phyloP scores from a whole-genome alignment of 352 stramenopile genomes.

The Phytophthora boehmeriae region DNA sequence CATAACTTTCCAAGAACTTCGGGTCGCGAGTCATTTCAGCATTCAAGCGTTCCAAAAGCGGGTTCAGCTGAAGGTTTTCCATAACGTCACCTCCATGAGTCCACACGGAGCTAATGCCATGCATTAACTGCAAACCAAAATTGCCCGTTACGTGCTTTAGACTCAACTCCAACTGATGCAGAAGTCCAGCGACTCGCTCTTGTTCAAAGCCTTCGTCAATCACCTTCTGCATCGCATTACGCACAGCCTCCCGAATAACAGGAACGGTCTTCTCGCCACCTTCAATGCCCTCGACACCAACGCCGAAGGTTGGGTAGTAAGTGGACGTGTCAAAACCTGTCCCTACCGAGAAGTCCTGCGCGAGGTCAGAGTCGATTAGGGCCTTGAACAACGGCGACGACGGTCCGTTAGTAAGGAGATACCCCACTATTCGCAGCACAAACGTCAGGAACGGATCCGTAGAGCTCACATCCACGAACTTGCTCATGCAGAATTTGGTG shows the following conservation, averaged over 20 bases:
- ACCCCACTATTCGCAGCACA: constrained; percentile 78
- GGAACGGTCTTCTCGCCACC: constrained; percentile 51
- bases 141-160: constrained; percentile 86
- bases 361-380: constrained; percentile 77
- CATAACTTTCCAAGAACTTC: constrained; percentile 68
- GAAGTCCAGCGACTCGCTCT: constrained; percentile 68
- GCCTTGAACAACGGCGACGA: constrained; percentile 85
- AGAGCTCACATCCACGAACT: constrained; percentile 69
- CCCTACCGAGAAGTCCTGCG: constrained; percentile 77
- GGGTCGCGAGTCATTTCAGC: constrained; percentile 66
- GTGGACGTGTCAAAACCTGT: constrained; percentile 85
- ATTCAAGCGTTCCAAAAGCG: constrained; percentile 60
- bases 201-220: constrained; percentile 74
- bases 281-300: constrained; percentile 77
- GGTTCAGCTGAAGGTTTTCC: constrained; percentile 72
- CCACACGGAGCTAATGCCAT: constrained; percentile 74
- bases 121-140: constrained; percentile 83
- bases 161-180: constrained; percentile 85
- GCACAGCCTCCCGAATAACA: constrained; percentile 62
- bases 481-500: constrained; percentile 80
- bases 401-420: constrained; percentile 79
- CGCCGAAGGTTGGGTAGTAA: constrained; percentile 77
- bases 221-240: constrained; percentile 58
- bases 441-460: constrained; percentile 82
- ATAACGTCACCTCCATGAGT: constrained; percentile 70